Evolutionary conservation across 2,329 filamentous ascomycete species (phyloP), one percentile per base, ranked within the genome.

Genomic region (Pestalotiopsis sp.): DNA sequence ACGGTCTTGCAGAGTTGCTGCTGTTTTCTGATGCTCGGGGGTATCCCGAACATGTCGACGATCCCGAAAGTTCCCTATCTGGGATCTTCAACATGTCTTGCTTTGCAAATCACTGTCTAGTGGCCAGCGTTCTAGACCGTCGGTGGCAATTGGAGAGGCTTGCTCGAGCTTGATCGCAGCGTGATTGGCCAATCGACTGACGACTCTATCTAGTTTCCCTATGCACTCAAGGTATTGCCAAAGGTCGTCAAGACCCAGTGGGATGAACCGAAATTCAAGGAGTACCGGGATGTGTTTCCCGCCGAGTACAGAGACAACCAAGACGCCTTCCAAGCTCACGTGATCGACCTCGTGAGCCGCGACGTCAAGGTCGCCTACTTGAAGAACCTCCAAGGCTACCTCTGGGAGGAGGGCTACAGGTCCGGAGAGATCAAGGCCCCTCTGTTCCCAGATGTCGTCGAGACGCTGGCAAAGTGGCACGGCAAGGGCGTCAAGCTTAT

Each of bases 281-380:
- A 84, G 70, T 94, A 94, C 80, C 89, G 89, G 73, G 83, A 89
- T 75, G 90, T 90, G 63, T 95, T 95, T 75, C 92, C 93, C 5
- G 80, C 85, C 23, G 87, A 92, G 74, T 86, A 89, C 76, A 87
- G 86, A 74, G 79, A 82, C 67, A 88, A 89, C 58, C 88, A 87
- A 62, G 81, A 83, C 25, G 86, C 87, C 25, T 84, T 95, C 68
- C 84, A 89, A 72, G 84, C 86, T 14, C 92, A 95, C 79, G 89
- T 93, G 70, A 82, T 86, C 72, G 90, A 94, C 75, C 86, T 95
- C 71, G 91, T 93, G 75, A 82, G 85, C 70, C 87, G 86, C 71
- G 93, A 96, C 77, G 85, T 93, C 76, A 96, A 95, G 81, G 85
- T 90, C 69, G 83, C 91, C 57, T 94, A 94, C 79, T 84, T 95